Percentiles rank a stretch among this genome's conserved stretches.
Conservation (phyloP, 129 eudicot species). For the Flaveria linearis region DNA sequence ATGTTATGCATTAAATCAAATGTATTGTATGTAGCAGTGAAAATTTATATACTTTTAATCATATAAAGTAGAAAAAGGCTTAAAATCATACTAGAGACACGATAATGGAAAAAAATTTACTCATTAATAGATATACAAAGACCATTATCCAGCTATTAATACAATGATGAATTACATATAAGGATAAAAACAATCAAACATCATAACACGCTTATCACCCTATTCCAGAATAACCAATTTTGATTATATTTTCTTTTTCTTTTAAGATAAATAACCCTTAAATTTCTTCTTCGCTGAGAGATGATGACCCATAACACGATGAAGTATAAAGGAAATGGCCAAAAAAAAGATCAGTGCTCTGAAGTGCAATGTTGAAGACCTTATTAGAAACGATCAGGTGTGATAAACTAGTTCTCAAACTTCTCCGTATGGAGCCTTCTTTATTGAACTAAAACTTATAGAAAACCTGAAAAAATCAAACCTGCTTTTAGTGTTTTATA, state of each 20-base stretch:
- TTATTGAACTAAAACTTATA: slow-evolving; percentile 28
- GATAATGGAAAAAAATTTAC: slow-evolving; percentile 4
- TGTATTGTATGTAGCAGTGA: too few relatives aligned
- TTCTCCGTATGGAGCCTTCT: slow-evolving; percentile 32
- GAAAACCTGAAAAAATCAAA: slow-evolving; percentile 24
- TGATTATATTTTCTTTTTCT: background rate
- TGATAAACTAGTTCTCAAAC: slow-evolving; percentile 31
- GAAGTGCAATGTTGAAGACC: slow-evolving; percentile 34
- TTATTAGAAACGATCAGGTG: slow-evolving; percentile 30
- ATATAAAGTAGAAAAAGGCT: too few relatives aligned
- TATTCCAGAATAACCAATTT: slow-evolving; percentile 1
- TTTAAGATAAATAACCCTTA: slow-evolving; percentile 3
- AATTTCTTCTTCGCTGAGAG: slow-evolving; percentile 9
- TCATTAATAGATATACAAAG: slow-evolving; percentile 12
- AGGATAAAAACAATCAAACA: background rate
- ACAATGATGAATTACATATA: slow-evolving; percentile 19
- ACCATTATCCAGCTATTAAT: slow-evolving; percentile 19
- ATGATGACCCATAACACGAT: background rate
- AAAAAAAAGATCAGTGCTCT: slow-evolving; percentile 1
- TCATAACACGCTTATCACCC: slow-evolving; percentile 21
- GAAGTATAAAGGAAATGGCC: slow-evolving; percentile 33
- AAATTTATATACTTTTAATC: too few relatives aligned
- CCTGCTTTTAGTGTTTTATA: background rate
- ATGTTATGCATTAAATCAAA: too few relatives aligned
- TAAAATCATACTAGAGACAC: too few relatives aligned